Evolutionary conservation across 164 flowering plant species (phyloP), one percentile per base, ranked within the genome.

Genomic region (Taxillus chinensis): DNA sequence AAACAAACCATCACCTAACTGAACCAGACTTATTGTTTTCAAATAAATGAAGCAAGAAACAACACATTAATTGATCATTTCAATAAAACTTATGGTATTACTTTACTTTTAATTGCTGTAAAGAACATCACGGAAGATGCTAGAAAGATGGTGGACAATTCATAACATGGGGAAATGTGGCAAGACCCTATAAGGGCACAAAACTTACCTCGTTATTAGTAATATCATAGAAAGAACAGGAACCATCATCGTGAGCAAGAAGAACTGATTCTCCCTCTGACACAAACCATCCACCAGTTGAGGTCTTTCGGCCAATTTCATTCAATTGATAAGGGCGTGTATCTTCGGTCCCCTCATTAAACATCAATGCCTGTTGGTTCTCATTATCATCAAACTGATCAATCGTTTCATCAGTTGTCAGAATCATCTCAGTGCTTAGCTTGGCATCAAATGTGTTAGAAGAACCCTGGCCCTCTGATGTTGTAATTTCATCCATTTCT

Each of bases 281-380:
- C 37, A 87, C 92, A 78, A 93, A 87, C 99, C 99, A 95, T 64
- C 99, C 99, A 41, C 89, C 97, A 2, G 97, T 89, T 3, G 99
- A 64, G 54, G 73, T 66, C 76, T 89, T 90, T 64, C 61, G 9
- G 5, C 99, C 99, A 50, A 95, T 82, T 63, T 86, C 85, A 70
- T 77, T 75, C 59, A 86, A 55, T 68, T 80, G 83, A 64, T 79
- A 70, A 40, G 67, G 50, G 45, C 55, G 40, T 51, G 64, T 53
- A 17, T 91, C 87, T 61, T 87, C 95, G 42, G 51, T 57, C 50
- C 80, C 89, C 56, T 86, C 95, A 14, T 62, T 73, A 41, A 73
- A 27, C 1, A 71, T n/a, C 75, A 71, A 63, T 5, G 55, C 63
- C 38, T 81, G 72, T 56, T 39, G 69, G 45, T 80, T 87, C 69